These are phyloP conservation scores for Aegilops longissima DNA, from an alignment of 176 grass and related monocot genomes.

Conservation along the genomic window DNA sequence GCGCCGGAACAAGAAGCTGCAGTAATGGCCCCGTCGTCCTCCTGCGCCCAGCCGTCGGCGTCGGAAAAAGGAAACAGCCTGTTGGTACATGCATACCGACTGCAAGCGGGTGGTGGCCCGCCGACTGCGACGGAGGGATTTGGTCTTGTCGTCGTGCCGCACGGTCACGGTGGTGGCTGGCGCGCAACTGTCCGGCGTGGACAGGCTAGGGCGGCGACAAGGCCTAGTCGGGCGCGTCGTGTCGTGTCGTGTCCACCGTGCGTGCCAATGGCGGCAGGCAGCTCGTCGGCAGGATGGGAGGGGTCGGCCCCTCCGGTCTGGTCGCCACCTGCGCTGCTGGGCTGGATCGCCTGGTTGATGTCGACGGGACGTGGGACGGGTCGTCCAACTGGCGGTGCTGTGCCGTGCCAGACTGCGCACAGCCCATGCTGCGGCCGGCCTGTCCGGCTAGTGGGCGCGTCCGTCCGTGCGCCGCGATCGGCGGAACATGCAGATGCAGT, in stretches of 20 bases:
- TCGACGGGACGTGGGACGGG: not conserved
- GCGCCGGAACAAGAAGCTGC: no score
- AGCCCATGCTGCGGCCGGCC: not conserved
- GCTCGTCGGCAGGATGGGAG: not conserved
- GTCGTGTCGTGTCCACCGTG: not conserved
- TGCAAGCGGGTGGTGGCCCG: not conserved
- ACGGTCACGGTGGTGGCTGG: not conserved
- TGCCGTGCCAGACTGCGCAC: not conserved
- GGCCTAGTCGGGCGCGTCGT: not conserved
- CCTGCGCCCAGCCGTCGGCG: not conserved
- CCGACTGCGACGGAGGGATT: not conserved
- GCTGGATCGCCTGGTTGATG: not conserved
- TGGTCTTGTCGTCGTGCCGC: not conserved
- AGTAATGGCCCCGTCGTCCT: no score
- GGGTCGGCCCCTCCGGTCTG: not conserved
- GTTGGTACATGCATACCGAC: not conserved
- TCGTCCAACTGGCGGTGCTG: not conserved
- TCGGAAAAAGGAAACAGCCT: not conserved
- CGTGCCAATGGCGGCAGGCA: not conserved
- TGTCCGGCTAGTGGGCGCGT: not conserved
- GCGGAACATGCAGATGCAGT: not conserved
- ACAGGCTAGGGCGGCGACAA: not conserved
- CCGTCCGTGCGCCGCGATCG: not conserved
- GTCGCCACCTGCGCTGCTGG: not conserved
- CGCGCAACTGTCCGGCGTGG: not conserved